Conservation (phyloP, 306 rosid species). For the Elaeagnus macrophylla region DNA sequence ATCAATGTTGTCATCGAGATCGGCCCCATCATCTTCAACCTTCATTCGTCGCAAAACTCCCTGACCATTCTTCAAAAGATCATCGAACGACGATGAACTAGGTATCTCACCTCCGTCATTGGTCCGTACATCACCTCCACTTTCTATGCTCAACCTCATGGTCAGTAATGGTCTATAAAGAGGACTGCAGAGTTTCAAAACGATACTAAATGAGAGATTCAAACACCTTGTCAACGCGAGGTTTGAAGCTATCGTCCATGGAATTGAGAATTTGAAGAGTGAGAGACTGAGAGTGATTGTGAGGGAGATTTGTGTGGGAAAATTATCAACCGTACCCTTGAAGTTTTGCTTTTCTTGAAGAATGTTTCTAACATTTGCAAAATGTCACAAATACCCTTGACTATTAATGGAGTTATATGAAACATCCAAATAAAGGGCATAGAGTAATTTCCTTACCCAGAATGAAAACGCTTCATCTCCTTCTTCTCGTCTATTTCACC, state of each 20-base stretch:
- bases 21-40: background rate
- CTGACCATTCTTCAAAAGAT: constrained; percentile 5
- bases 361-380: no score
- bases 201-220: constrained; percentile 19
- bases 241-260: constrained; percentile 25
- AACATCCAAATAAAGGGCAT: no score
- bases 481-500: no score
- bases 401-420: no score
- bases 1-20: background rate
- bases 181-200: constrained; percentile 2
- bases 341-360: no score
- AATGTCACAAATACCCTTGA: no score
- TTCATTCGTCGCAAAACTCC: constrained; percentile 2
- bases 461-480: no score
- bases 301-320: background rate
- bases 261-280: background rate
- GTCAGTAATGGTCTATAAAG: constrained; percentile 26
- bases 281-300: background rate
- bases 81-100: constrained; percentile 22
- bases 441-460: no score
- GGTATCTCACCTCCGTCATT: constrained; percentile 21
- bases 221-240: constrained; percentile 24
- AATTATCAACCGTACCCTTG: background rate
- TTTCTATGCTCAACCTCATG: constrained; percentile 27
- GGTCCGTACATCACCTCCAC: constrained; percentile 22